These are phyloP conservation scores for Dactylellina sp. DNA, from an alignment of 2,329 filamentous ascomycete genomes.

Conservation along the genomic window DNA sequence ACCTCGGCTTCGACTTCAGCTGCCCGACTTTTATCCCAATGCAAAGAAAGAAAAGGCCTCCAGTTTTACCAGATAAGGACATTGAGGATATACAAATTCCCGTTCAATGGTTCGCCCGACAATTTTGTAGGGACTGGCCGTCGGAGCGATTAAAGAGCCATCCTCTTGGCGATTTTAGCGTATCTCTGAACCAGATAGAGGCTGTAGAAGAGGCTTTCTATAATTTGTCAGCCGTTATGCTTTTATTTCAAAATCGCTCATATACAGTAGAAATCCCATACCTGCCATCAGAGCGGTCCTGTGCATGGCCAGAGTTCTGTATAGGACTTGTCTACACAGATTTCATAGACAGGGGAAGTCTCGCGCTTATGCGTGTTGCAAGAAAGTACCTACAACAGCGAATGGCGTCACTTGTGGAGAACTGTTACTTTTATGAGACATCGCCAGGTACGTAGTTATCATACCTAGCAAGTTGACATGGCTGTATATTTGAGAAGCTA, in stretches of 20 bases:
- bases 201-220: background rate
- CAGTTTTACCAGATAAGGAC: background rate
- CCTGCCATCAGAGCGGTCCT: too few relatives aligned
- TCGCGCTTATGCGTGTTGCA: too few relatives aligned
- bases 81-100: background rate
- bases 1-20: background rate
- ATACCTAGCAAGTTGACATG: too few relatives aligned
- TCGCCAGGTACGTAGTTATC: too few relatives aligned
- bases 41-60: background rate
- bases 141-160: background rate
- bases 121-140: slow-evolving; percentile 1
- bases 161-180: background rate
- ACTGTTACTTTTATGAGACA: too few relatives aligned
- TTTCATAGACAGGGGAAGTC: too few relatives aligned
- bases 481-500: too few relatives aligned
- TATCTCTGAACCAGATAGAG: background rate
- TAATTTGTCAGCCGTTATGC: background rate
- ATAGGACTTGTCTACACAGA: too few relatives aligned
- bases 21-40: background rate
- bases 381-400: too few relatives aligned
- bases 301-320: too few relatives aligned
- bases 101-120: slow-evolving; percentile 8
- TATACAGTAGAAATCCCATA: background rate
- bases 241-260: background rate
- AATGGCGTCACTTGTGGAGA: too few relatives aligned